Evolutionary conservation across 2,329 filamentous ascomycete genomes (phyloP), one percentile per base, ranked within the genome.

Genomic region (Alternaria panax): DNA sequence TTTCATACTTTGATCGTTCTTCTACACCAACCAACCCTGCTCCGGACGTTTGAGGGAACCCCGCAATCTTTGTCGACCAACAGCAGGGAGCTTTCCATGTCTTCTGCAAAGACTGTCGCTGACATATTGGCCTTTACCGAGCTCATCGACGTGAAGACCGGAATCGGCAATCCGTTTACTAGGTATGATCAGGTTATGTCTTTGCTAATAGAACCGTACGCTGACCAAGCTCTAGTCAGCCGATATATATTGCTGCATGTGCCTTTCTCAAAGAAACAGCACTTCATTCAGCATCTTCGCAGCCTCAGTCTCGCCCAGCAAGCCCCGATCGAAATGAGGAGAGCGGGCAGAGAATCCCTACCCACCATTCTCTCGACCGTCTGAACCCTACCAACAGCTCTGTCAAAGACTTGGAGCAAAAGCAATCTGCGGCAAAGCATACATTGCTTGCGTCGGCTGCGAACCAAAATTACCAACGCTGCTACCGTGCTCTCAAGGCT

Each of bases 161-260:
- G 93, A 56, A 89, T 93, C 32, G 92, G 92, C 1, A 96, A 95
- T 60, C 92, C 92, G 0, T 96, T 96, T 66, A 95, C 92, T 0
- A 81, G 77, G 77, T 78, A 67, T 41, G 51, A 16, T 25, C 24
- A 25, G 11, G n/a, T 4, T n/a, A 25, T 4, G 42, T n/a, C 3
- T 8, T n/a, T 18, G 8, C 5, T 22, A 2, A 54, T 32, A 38
- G 30, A 12, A 12, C 14, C 9, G 1, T 5, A 34, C 22, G 16
- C 71, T 74, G 53, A 75, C 40, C 27, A 7, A 5, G 7, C 7
- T 27, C 0, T 57, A 92, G 90, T 47, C 92, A 96, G 76, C 92
- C 92, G 0, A 96, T 96, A 71, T 96, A 96, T 69, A 94, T 96
- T 60, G 92, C 92, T 1, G 92, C 92, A 1, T 96, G 92, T 72